Base-by-base conservation (phyloP, 495 filamentous ascomycete genomes). In the Rhypophila decipiens region DNA sequence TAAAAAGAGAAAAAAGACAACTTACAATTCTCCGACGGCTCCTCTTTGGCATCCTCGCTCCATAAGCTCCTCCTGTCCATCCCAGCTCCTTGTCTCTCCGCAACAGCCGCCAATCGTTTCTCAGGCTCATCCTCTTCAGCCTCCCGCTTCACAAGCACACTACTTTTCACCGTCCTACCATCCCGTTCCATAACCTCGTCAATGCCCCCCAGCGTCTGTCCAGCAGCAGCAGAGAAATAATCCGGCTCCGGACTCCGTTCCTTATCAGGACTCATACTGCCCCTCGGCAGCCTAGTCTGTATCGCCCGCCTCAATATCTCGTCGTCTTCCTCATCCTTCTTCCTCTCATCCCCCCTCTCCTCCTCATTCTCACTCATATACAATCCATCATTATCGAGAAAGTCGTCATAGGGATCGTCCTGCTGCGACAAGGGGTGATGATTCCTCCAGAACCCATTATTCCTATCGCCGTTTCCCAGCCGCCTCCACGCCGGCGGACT, bases 371-470 rank as follows among this genome's bases (percentile, higher is more conserved):
- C 27, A n/a, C n/a, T n/a, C n/a, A n/a, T n/a, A n/a, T n/a, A n/a
- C n/a, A n/a, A n/a, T n/a, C n/a, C n/a, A n/a, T n/a, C n/a, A n/a
- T n/a, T n/a, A n/a, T n/a, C n/a, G n/a, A n/a, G n/a, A n/a, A n/a
- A n/a, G n/a, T n/a, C n/a, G n/a, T n/a, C n/a, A n/a, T n/a, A n/a
- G n/a, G n/a, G n/a, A n/a, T n/a, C n/a, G n/a, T n/a, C n/a, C n/a
- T n/a, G n/a, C n/a, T n/a, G n/a, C n/a, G n/a, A n/a, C n/a, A n/a
- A n/a, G n/a, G n/a, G n/a, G n/a, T n/a, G n/a, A n/a, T n/a, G n/a
- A n/a, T n/a, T n/a, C n/a, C n/a, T 67, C 75, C 74, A 78, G 56
- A 76, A 78, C 48, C 74, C 75, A 56, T 67, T 75, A 67, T 68
- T 77, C 42, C 72, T 70, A 47, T 71, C 73, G 57, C 70, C 73